Conservation (phyloP, 805 yeast genomes). For the Lipomyces spencermartinsiae region DNA sequence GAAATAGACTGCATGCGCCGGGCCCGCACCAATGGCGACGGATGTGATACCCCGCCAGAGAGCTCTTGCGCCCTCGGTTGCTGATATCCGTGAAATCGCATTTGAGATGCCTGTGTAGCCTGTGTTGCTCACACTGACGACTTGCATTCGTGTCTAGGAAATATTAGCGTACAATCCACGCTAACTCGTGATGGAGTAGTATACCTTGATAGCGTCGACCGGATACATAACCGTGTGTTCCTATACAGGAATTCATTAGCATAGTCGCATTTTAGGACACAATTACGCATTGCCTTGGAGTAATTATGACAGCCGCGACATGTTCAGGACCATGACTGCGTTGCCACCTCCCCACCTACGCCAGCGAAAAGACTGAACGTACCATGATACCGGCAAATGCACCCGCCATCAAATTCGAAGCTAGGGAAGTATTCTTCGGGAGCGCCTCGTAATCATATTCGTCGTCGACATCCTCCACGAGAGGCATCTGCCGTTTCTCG, state of each 20-base stretch:
- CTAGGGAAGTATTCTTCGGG: conserved; percentile 82
- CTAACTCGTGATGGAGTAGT: neutral
- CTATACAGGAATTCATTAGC: conserved; percentile 13
- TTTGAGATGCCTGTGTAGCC: conserved; percentile 57
- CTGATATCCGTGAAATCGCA: conserved; percentile 75
- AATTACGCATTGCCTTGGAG: neutral
- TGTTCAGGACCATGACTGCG: neutral
- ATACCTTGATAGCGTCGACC: conserved; percentile 80
- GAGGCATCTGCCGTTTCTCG: neutral
- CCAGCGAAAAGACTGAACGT: conserved; percentile 6
- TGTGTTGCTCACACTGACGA: conserved; percentile 43
- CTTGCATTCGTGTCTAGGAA: conserved; percentile 85
- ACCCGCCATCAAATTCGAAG: conserved; percentile 87
- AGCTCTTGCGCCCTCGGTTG: conserved; percentile 85
- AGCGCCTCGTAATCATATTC: conserved; percentile 84
- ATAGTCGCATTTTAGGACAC: neutral
- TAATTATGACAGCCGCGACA: neutral
- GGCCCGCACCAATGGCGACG: conserved; percentile 96
- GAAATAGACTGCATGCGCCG: conserved; percentile 96
- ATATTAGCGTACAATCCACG: neutral
- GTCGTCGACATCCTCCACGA: conserved; percentile 23
- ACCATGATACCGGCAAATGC: conserved; percentile 98
- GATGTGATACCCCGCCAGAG: conserved; percentile 94
- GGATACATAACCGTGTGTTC: conserved; percentile 98
- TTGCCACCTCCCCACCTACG: neutral